A percentile compares a stretch with the other conserved stretches of the same genome.
phyloP scores from a whole-genome alignment of 225 moss, liverwort and hornwort genomes.

The Sphagnum contortum region DNA sequence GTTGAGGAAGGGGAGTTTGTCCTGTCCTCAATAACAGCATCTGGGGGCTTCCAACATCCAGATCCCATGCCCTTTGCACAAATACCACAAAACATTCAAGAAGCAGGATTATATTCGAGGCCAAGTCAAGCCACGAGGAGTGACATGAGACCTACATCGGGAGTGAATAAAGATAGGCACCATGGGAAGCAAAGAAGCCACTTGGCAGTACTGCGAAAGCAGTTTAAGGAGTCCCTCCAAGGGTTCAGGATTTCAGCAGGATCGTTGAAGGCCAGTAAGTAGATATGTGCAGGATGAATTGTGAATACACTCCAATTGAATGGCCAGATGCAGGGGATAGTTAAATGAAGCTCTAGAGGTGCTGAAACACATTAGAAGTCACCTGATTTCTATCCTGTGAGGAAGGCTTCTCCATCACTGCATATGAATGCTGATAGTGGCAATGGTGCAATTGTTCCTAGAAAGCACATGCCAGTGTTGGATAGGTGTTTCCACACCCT shows the following conservation, averaged over 20 bases:
- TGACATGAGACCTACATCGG: slow-evolving; percentile 1
- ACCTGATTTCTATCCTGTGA: no score
- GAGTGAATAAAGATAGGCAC: not conserved
- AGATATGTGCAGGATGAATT: slow-evolving; percentile 2
- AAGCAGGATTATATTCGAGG: not conserved
- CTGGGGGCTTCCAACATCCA: slow-evolving; percentile 5
- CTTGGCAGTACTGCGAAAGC: slow-evolving; percentile 5
- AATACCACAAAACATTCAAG: no score
- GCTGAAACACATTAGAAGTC: no score
- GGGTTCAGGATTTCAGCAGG: not conserved
- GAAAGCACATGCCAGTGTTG: no score
- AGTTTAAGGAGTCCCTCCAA: slow-evolving; percentile 6
- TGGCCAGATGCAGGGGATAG: not conserved
- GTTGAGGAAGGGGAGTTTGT: not conserved
- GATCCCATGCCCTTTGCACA: no score
- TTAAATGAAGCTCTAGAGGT: no score
- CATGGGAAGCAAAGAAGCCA: slow-evolving; percentile 4
- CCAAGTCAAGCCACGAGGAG: not conserved
- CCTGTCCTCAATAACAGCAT: slow-evolving; percentile 4
- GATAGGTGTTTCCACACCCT: no score
- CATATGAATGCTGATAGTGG: no score
- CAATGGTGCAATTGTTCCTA: not conserved
- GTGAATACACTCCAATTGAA: slow-evolving; percentile 1
- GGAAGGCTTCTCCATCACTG: no score
- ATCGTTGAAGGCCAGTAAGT: not conserved